Evolutionary conservation across 2,329 filamentous ascomycete genomes (phyloP), one percentile per base, ranked within the genome.

Genomic region (Exophiala xenobiotica): DNA sequence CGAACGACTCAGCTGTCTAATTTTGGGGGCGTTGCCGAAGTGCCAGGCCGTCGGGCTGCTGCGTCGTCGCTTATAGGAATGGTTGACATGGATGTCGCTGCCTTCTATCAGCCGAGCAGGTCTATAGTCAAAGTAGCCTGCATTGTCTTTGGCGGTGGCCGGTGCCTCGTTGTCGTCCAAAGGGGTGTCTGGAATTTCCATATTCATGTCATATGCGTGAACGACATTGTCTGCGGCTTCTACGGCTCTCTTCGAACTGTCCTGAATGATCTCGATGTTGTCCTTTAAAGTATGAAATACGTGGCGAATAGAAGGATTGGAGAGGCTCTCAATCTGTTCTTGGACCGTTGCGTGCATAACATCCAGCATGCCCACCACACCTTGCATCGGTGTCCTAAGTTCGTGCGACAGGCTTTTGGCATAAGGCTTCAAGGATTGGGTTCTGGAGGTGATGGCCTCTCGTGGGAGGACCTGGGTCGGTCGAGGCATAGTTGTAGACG

Each of bases 161-260:
- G 68, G 59, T 16, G 65, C 62, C 4, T 71, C 68, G 35, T 65
- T 65, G 6, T 72, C 69, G 12, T 72, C 70, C 38, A 74, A 67
- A 6, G 79, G 81, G 9, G 78, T 81, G 56, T 85, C 81, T n/a
- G 85, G 85, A 35, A 88, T 77, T 60, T 85, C 81, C 82, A 88
- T 86, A 63, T 88, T 85, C 68, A 88, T 79, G 63, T 88, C 85
- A 61, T 87, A 87, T 9, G 85, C 85, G 67, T 88, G 83, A 7
- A 88, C 85, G 14, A 88, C 84, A 60, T 88, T 88, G 65, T 88
- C 85, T 6, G 85, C 85, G 16, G 85, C 85, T 67, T 88, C 85
- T 3, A 88, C 82, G 1, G 85, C 85, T 53, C 85, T 76, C 63
- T 83, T 78, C 48, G 85, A 86, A 64, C 83, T 87, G 63, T 88